phyloP scores from a whole-genome alignment of 768 basidiomycete genomes.

The Tylopilus balloui region DNA sequence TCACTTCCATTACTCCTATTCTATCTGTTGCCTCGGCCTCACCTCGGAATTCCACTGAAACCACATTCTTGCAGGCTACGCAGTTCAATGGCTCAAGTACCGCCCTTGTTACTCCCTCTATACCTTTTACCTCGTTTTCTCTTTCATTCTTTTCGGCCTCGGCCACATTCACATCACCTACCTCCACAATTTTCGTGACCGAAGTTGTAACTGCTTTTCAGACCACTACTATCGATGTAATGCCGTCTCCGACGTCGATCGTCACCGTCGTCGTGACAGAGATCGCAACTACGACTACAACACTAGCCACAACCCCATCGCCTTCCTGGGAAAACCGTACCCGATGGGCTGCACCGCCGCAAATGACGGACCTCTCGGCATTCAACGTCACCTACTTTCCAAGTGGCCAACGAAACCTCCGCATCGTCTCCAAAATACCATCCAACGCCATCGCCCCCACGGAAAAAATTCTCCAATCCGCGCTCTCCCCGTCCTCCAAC shows the following conservation, averaged over 20 bases:
- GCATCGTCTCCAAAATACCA: constrained; percentile 49
- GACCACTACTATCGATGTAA: constrained; percentile 6
- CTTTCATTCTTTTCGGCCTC: not conserved
- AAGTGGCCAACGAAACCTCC: constrained; percentile 50
- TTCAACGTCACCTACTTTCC: constrained; percentile 60
- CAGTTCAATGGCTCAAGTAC: not conserved
- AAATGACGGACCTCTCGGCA: constrained; percentile 53
- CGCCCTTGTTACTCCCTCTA: not conserved
- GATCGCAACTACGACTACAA: not conserved
- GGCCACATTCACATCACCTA: not conserved
- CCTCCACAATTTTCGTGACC: constrained; percentile 8
- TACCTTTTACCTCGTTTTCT: not conserved
- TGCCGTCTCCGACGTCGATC: constrained; percentile 4
- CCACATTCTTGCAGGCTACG: not conserved
- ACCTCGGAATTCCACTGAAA: not conserved
- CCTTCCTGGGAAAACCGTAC: constrained; percentile 17
- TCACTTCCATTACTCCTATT: not conserved
- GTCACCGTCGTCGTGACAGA: constrained; percentile 10
- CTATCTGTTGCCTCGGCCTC: not conserved
- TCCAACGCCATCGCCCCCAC: constrained; percentile 28
- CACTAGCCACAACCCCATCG: not conserved
- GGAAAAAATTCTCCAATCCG: constrained; percentile 11
- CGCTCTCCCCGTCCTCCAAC: constrained; percentile 1
- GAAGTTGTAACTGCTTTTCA: constrained; percentile 6
- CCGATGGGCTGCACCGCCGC: constrained; percentile 48